Evolutionary conservation across 148 eudicot species (phyloP).

Genomic region (Dianthus caryophyllus): DNA sequence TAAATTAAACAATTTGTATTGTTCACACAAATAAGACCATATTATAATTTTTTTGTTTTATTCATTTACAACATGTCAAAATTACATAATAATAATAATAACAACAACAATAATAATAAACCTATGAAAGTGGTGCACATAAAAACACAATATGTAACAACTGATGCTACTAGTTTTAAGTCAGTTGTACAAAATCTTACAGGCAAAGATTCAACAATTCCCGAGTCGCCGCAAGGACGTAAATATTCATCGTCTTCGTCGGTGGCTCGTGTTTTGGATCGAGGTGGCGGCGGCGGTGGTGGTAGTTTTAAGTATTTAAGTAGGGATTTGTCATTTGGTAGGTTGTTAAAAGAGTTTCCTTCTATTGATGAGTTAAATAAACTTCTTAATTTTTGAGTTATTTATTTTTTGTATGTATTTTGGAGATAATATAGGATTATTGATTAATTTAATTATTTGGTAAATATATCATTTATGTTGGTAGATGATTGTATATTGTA

Average conservation of each 20-base stretch:
- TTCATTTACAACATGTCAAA: conserved; percentile 13
- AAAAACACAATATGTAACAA: conserved; percentile 60
- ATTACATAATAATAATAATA: not conserved
- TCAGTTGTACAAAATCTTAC: conserved; percentile 79
- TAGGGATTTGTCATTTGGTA: conserved; percentile 39
- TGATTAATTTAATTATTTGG: too few species aligned
- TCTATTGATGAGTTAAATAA: conserved; percentile 37
- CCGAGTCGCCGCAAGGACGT: conserved; percentile 13
- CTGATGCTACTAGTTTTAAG: conserved; percentile 69
- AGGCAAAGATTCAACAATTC: conserved; percentile 46
- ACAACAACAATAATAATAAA: not conserved
- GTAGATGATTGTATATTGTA: too few species aligned
- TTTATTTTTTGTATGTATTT: not conserved
- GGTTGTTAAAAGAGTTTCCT: conserved; percentile 41
- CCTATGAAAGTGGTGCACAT: conserved; percentile 63
- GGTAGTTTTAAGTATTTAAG: conserved; percentile 15
- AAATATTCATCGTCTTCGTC: not conserved
- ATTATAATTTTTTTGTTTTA: not conserved
- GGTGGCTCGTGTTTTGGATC: not conserved
- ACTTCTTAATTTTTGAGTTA: conserved; percentile 22
- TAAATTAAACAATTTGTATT: conserved; percentile 10
- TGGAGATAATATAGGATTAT: not conserved
- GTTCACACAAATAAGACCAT: not conserved
- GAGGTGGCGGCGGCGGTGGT: conserved; percentile 6
- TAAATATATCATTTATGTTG: too few species aligned